These are phyloP conservation scores for Stevia rebaudiana DNA, from an alignment of 140 eudicot species.

Conservation along the genomic window DNA sequence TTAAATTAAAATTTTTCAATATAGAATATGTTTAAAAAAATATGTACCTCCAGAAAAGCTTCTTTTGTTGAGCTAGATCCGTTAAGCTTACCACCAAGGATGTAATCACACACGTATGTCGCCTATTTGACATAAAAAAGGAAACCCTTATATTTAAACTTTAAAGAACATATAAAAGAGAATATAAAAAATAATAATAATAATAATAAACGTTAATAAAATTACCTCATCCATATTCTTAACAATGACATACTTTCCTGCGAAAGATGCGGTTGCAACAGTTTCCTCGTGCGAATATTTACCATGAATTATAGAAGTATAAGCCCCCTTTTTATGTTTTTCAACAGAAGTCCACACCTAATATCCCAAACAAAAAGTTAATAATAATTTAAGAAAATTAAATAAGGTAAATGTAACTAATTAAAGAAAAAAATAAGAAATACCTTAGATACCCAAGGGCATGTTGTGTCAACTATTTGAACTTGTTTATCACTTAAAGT, in stretches of 20 bases:
- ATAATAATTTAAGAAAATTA: background rate
- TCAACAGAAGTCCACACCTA: constrained; percentile 86
- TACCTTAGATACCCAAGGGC: constrained; percentile 99
- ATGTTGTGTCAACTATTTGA: constrained; percentile 91
- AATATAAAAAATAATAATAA: background rate
- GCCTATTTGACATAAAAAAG: constrained; percentile 41
- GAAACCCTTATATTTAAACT: no score
- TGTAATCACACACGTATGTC: constrained; percentile 79
- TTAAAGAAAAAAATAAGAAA: background rate
- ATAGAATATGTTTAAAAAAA: background rate
- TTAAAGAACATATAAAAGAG: background rate
- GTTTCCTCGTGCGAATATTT: constrained; percentile 89
- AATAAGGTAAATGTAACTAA: background rate
- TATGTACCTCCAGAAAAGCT: constrained; percentile 67
- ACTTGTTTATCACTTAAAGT: constrained; percentile 67
- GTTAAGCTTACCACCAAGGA: constrained; percentile 79
- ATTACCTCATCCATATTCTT: constrained; percentile 81
- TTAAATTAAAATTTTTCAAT: background rate
- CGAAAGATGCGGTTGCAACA: constrained; percentile 93
- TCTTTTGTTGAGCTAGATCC: constrained; percentile 93
- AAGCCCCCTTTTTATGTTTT: constrained; percentile 82
- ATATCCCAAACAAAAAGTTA: constrained; percentile 6
- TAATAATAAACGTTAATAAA: background rate
- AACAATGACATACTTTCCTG: constrained; percentile 72
- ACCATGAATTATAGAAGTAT: constrained; percentile 88